Percentiles rank a stretch among this genome's conserved stretches.
phyloP scores from a whole-genome alignment of 345 rosid species.

The Acer negundo region DNA sequence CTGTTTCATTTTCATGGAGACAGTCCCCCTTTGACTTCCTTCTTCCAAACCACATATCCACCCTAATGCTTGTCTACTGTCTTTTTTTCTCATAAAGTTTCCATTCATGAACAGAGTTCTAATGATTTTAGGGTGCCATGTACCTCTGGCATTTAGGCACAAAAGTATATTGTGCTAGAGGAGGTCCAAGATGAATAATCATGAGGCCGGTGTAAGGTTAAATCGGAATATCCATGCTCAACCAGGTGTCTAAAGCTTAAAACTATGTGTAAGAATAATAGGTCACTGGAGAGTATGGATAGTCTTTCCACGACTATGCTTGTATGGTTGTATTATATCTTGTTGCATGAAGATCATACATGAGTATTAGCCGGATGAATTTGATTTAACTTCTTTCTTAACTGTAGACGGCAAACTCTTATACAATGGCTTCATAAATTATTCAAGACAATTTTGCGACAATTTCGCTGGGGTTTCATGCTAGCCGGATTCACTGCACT shows the following conservation, averaged over 20 bases:
- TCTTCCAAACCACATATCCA: too few species aligned
- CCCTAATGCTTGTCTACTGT: not conserved
- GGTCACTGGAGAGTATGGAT: not conserved
- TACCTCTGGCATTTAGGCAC: not conserved
- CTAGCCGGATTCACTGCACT: slow-evolving; percentile 62
- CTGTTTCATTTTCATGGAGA: too few species aligned
- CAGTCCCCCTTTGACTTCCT: too few species aligned
- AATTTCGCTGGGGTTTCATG: slow-evolving; percentile 73
- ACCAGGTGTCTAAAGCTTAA: not conserved
- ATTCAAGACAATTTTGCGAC: slow-evolving; percentile 53
- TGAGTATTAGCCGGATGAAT: not conserved
- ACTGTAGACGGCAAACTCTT: slow-evolving; percentile 50
- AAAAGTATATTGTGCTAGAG: not conserved
- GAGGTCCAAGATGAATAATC: not conserved
- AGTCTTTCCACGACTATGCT: not conserved
- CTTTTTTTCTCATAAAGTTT: not conserved
- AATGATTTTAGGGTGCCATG: not conserved
- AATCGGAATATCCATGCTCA: not conserved
- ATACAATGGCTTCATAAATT: slow-evolving; percentile 52
- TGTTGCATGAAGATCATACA: not conserved
- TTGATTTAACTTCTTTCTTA: slow-evolving; percentile 2
- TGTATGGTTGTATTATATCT: not conserved
- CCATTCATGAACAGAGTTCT: not conserved
- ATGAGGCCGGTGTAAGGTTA: not conserved
- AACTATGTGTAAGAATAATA: not conserved